Evolutionary conservation across 2,329 filamentous ascomycete genomes (phyloP), one percentile per base, ranked within the genome.

Genomic region (Trichoderma breve): DNA sequence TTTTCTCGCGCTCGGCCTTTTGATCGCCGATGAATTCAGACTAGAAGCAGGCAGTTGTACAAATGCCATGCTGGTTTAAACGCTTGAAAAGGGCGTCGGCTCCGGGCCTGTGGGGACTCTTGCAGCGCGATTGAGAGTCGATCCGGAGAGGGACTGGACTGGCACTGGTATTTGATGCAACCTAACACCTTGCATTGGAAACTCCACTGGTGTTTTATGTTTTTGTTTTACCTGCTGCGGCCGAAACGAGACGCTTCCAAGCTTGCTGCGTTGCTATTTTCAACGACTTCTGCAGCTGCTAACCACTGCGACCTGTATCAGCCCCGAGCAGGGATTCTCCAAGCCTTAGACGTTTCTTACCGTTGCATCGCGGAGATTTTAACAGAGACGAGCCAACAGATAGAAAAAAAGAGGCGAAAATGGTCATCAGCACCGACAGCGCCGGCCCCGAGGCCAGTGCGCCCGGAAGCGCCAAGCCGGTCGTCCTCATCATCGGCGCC

Each of bases 401-500:
- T 24, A n/a, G 12, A 15, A 39, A 4, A 15, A 43, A 14, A 67
- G 24, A 28, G 24, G 43, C 26, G 21, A 47, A 21, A 9, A 70
- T 70, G 67, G 43, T n/a, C 21, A 62, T 70, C 39, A 70, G 67
- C 67, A 14, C 57, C 21, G 57, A 70, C 67, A 70, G 67, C 6
- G 15, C 36, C 28, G 60, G n/a, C 15, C 36, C 67, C 28, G 21
- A 28, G 30, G 39, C 67, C 21, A n/a, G 24, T 51, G 7, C 43
- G 26, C 26, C 30, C 14, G 30, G 18, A 14, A 26, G 15, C 32
- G 47, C 43, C 28, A 63, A 64, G 60, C 68, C 68, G 30, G 76
- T 80, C 39, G 76, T 82, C 6, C 75, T 83, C 57, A 81, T 83
- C 55, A 71, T 82, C 57, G 82, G 81, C 26, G 81, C 81, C 14